These are phyloP conservation scores for Ophiosphaerella korrae DNA, from an alignment of 2,329 filamentous ascomycete species.

Conservation along the genomic window DNA sequence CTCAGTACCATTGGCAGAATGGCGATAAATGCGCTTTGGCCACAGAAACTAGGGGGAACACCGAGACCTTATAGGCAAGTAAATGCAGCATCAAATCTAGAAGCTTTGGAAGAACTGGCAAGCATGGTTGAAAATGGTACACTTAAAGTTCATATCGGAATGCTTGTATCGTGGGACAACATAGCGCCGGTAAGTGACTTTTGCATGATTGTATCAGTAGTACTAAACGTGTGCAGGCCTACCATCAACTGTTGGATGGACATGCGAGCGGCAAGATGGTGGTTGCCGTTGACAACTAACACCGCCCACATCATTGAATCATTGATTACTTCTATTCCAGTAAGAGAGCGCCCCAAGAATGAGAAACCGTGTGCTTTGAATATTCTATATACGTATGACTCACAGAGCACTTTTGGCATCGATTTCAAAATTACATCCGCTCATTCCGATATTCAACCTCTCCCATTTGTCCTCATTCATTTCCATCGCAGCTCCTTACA, in stretches of 20 bases:
- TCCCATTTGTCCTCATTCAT: no score
- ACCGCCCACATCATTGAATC: no score
- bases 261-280: conserved; percentile 12
- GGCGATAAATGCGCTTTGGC: conserved; percentile 21
- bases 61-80: conserved; percentile 19
- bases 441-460: no score
- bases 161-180: conserved; percentile 7
- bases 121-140: conserved; percentile 9
- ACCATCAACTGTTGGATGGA: conserved; percentile 5
- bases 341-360: no score
- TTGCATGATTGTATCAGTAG: not conserved
- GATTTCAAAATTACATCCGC: no score
- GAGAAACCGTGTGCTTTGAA: no score
- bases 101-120: conserved; percentile 10
- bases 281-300: not conserved
- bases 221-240: conserved; percentile 7
- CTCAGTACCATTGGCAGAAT: conserved; percentile 11
- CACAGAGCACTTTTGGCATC: no score
- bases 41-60: conserved; percentile 17
- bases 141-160: conserved; percentile 13
- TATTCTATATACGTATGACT: no score
- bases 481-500: no score
- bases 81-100: conserved; percentile 7
- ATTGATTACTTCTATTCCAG: no score
- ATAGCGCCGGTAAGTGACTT: conserved; percentile 10